Base-by-base conservation (phyloP, 192 early-diverging fungal species). In the Phycomyces blakesleeanus region DNA sequence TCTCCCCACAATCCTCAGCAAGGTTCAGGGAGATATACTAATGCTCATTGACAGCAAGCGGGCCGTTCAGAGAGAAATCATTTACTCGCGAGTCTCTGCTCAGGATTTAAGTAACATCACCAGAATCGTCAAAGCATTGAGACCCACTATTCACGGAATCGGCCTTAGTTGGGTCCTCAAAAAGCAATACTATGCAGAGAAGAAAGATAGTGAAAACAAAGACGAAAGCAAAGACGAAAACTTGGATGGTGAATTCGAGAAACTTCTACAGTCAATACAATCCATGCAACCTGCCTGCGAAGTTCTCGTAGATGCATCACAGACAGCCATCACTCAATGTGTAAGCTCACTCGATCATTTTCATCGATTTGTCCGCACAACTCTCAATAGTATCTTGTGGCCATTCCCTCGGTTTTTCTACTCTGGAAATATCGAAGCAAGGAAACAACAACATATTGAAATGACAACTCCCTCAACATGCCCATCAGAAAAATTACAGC, bases 31-130 rank as follows among this genome's bases (percentile, higher is more conserved):
- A n/a, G 61, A 21, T 52, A 38, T 72, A 8, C 26, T 72, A 21
- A 49, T 57, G 22, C 29, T 72, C 15, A 72, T 66, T 51, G 70
- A 72, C 39, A 55, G 64, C 44, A 72, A 72, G 42, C 64, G 59
- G 15, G 70, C 64, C 38, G 53, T 72, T 15, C 64, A 72, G 34
- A 57, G 70, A 24, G 70, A 72, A 22, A 24, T 66, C 11, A n/a
- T 72, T 3, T 62, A 60, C 29, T 57, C 52, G 42, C 52, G 44
- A 25, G 47, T 72, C 2, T 66, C 70, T 4, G 27, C 39, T 50
- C 42, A 51, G 9, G 70, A 72, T 51, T 37, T 72, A n/a, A 44
- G 64, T n/a, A 39, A 50, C 22, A 18, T 72, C 15, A 66, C 70
- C 40, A 60, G 55, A 49, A 37, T 62, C 7, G 55, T 66, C 3